Percentiles rank a stretch among this genome's conserved stretches.
Evolutionary conservation across 768 basidiomycete species (phyloP).

Genomic region (Trametes cingulata): DNA sequence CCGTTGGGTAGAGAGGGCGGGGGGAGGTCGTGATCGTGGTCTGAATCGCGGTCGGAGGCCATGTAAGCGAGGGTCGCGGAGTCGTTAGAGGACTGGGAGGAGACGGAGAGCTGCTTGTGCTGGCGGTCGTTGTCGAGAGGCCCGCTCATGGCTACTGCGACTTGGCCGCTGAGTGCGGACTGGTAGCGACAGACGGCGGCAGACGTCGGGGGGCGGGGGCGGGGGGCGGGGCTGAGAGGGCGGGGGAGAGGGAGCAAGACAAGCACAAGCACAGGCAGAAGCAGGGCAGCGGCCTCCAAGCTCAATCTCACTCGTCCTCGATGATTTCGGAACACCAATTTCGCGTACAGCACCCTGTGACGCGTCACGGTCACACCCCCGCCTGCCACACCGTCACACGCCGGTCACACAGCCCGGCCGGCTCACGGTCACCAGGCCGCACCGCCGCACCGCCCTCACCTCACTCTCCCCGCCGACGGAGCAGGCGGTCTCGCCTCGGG

Average conservation of each 20-base stretch:
- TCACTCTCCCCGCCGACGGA: too few species aligned
- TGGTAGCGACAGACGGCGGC: conserved; percentile 3
- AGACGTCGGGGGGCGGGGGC: conserved; percentile 3
- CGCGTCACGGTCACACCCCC: not conserved
- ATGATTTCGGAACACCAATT: conserved; percentile 16
- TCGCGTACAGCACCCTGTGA: conserved; percentile 13
- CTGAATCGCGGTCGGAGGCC: conserved; percentile 28
- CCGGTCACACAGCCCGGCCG: not conserved
- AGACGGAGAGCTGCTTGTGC: conserved; percentile 24
- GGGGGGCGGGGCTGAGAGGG: conserved; percentile 1
- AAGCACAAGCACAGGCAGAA: conserved; percentile 6
- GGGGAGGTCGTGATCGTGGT: conserved; percentile 23
- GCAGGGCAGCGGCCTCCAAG: conserved; percentile 6
- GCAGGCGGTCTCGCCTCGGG: not conserved
- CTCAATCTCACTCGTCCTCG: conserved; percentile 8
- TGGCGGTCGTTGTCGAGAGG: conserved; percentile 26
- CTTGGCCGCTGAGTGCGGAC: not conserved
- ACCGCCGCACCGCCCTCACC: not conserved
- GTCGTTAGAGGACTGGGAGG: conserved; percentile 24
- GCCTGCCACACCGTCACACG: not conserved
- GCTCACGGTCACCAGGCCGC: not conserved
- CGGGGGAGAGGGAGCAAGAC: conserved; percentile 3
- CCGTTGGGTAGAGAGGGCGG: conserved; percentile 22
- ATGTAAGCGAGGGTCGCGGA: conserved; percentile 34
- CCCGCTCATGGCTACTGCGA: conserved; percentile 24